A percentile compares a stretch with the other conserved stretches of the same genome.
These are phyloP conservation scores for Volvox africanus DNA, from an alignment of 139 green algal species.

Conservation along the genomic window DNA sequence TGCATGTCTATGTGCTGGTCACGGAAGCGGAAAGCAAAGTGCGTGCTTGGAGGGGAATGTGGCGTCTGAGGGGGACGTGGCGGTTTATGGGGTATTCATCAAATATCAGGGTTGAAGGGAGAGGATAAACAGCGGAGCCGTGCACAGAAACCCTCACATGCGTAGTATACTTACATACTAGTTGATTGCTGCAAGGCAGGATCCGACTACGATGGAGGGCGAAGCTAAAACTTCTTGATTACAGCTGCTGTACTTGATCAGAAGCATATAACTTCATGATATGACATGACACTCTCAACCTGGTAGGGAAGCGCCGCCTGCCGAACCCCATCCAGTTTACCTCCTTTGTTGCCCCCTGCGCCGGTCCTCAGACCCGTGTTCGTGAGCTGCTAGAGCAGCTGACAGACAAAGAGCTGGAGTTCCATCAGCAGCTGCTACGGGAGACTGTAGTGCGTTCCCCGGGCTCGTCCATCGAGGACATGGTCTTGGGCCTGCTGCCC, in stretches of 20 bases:
- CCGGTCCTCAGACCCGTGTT: conserved; percentile 12
- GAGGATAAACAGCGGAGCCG: background rate
- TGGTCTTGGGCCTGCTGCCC: background rate
- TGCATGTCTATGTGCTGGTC: conserved; percentile 45
- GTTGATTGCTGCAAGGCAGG: too few relatives aligned
- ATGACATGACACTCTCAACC: too few relatives aligned
- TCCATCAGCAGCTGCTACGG: conserved; percentile 43
- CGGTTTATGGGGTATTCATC: background rate
- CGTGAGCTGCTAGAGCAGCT: conserved; percentile 39
- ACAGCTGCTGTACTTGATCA: too few relatives aligned
- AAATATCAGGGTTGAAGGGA: background rate
- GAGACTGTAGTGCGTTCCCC: conserved; percentile 1
- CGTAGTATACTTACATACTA: too few relatives aligned
- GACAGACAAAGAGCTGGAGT: conserved; percentile 58
- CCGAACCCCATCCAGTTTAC: background rate
- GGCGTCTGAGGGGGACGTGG: background rate
- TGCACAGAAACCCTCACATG: too few relatives aligned
- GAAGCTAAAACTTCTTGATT: too few relatives aligned
- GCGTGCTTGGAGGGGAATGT: background rate
- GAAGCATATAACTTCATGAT: too few relatives aligned
- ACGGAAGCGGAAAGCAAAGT: conserved; percentile 44
- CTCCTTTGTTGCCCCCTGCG: background rate
- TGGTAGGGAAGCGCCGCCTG: too few relatives aligned
- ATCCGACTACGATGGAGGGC: too few relatives aligned
- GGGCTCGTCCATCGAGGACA: conserved; percentile 2